Conservation (phyloP, 768 basidiomycete species). For the Asterophora parasitica region DNA sequence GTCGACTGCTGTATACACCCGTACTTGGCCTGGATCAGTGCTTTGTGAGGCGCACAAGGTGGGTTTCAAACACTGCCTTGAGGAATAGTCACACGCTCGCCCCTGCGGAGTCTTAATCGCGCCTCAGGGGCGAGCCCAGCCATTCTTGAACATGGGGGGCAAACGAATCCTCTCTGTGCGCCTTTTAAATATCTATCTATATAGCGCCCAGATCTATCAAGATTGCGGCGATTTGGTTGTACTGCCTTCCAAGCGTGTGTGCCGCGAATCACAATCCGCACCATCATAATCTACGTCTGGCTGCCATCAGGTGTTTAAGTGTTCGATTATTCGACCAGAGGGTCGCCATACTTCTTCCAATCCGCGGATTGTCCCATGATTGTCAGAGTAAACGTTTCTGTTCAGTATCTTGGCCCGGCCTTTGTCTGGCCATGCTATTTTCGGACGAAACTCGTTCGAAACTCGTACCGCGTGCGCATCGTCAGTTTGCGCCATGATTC, state of each 20-base stretch:
- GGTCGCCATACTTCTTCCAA: conserved; percentile 2
- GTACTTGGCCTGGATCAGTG: conserved; percentile 5
- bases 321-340: not conserved
- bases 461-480: too few species aligned
- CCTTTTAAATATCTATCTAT: conserved; percentile 6
- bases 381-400: conserved; percentile 2
- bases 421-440: not conserved
- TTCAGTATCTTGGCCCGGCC: not conserved
- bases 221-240: conserved; percentile 14
- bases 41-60: conserved; percentile 9
- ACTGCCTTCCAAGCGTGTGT: conserved; percentile 11
- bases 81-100: conserved; percentile 16
- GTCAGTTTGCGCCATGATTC: too few species aligned
- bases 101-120: conserved; percentile 15
- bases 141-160: not conserved
- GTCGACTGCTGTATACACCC: not conserved
- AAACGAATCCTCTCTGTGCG: not conserved
- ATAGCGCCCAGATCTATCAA: conserved; percentile 7
- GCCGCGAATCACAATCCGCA: conserved; percentile 11
- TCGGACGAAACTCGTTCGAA: too few species aligned
- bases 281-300: not conserved
- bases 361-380: conserved; percentile 7
- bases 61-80: conserved; percentile 5
- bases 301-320: not conserved
- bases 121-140: not conserved